Evolutionary conservation across 169 alveolate genomes (phyloP).

Genomic region (Condylostoma magnum): DNA sequence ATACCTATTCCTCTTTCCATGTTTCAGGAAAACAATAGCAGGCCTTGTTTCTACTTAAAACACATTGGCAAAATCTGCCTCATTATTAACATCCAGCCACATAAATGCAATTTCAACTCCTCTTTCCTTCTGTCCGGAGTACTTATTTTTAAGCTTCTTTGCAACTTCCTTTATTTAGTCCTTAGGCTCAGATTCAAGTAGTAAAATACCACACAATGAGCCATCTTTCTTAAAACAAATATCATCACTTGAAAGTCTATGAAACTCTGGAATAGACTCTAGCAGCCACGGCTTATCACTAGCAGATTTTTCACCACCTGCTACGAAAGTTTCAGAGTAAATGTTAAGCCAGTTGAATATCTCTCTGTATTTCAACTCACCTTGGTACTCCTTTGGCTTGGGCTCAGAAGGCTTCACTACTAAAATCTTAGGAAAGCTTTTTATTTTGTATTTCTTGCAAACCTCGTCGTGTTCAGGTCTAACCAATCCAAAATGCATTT

Average conservation of each 20-base stretch:
- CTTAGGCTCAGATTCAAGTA: constrained; percentile 3
- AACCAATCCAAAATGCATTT: constrained; percentile 74
- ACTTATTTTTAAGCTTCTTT: neutral
- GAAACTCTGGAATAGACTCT: constrained; percentile 62
- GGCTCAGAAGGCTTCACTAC: constrained; percentile 79
- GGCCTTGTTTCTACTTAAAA: neutral
- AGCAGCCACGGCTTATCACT: constrained; percentile 86
- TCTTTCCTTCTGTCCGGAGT: constrained; percentile 23
- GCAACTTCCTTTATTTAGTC: neutral
- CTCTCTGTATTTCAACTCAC: constrained; percentile 82
- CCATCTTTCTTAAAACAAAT: constrained; percentile 59
- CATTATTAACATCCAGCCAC: constrained; percentile 22
- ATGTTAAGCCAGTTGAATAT: constrained; percentile 94
- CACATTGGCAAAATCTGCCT: neutral
- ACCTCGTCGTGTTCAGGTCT: constrained; percentile 50
- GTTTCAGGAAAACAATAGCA: constrained; percentile 3
- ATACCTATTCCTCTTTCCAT: constrained; percentile 28
- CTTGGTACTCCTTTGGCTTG: constrained; percentile 84
- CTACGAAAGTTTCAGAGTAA: constrained; percentile 94
- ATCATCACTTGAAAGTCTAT: constrained; percentile 56
- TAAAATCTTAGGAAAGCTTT: constrained; percentile 81
- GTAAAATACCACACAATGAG: constrained; percentile 37
- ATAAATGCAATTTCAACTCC: constrained; percentile 17
- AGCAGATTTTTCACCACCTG: constrained; percentile 87
- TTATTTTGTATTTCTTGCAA: constrained; percentile 80